Conservation (phyloP, 139 green algal species). For the Picochlorum sp. region DNA sequence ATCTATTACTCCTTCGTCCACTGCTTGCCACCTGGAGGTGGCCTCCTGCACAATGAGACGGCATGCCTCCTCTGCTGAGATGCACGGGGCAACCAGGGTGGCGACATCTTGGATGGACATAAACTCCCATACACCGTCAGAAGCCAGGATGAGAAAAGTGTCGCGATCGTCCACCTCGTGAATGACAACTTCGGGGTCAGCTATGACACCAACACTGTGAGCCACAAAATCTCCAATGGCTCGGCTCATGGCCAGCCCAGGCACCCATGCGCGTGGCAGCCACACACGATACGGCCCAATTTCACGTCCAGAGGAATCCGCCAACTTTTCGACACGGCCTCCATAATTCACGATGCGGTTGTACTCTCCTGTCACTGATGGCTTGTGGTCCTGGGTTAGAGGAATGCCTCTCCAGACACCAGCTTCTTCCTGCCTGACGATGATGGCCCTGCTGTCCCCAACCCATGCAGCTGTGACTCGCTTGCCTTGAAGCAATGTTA, state of each 20-base stretch:
- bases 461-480: slow-evolving; percentile 74
- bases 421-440: slow-evolving; percentile 29
- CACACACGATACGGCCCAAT: slow-evolving; percentile 76
- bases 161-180: slow-evolving; percentile 58
- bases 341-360: slow-evolving; percentile 57
- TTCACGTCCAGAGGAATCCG: slow-evolving; percentile 61
- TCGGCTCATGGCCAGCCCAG: slow-evolving; percentile 82
- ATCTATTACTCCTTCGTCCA: slow-evolving; percentile 78
- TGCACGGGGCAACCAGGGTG: slow-evolving; percentile 48
- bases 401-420: slow-evolving; percentile 42
- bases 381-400: slow-evolving; percentile 88
- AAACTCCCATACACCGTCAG: slow-evolving; percentile 93
- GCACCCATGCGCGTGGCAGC: slow-evolving; percentile 66
- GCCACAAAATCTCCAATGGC: slow-evolving; percentile 74
- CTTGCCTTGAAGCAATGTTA: slow-evolving; percentile 47
- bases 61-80: slow-evolving; percentile 52
- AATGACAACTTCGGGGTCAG: slow-evolving; percentile 55
- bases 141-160: slow-evolving; percentile 76
- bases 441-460: slow-evolving; percentile 71
- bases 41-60: slow-evolving; percentile 61
- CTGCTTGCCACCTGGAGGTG: slow-evolving; percentile 59
- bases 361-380: slow-evolving; percentile 56
- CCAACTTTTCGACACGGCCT: slow-evolving; percentile 74
- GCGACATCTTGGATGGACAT: slow-evolving; percentile 80
- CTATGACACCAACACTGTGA: slow-evolving; percentile 72